Percentiles rank a stretch among this genome's conserved stretches.
These are phyloP conservation scores for Melaleuca quinquenervia DNA, from an alignment of 345 rosid genomes.

Conservation along the genomic window DNA sequence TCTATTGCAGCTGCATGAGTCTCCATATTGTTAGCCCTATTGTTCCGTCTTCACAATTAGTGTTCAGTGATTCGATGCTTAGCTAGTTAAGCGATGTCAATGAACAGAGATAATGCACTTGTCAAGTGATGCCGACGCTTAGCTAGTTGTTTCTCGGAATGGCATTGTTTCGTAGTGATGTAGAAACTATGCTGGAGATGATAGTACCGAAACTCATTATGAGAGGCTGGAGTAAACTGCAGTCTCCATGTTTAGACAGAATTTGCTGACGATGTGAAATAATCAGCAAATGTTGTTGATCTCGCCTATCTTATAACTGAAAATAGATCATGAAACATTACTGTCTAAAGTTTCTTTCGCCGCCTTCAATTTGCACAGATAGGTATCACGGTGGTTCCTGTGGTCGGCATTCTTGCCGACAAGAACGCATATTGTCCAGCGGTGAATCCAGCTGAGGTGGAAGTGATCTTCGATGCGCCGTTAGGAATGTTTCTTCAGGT, in stretches of 20 bases:
- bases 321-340: neutral
- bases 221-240: neutral
- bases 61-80: neutral
- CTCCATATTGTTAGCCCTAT: neutral
- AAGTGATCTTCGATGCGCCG: slow-evolving; percentile 57
- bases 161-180: neutral
- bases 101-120: no score
- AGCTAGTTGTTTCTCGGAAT: neutral
- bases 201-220: neutral
- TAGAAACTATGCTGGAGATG: neutral
- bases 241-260: neutral
- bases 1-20: neutral
- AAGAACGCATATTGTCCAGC: slow-evolving; percentile 34
- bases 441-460: slow-evolving; percentile 41
- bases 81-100: neutral
- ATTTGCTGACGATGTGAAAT: neutral
- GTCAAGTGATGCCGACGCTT: neutral
- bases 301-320: neutral
- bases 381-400: slow-evolving; percentile 42
- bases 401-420: slow-evolving; percentile 35
- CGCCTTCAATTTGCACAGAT: slow-evolving; percentile 17
- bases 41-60: neutral
- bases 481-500: slow-evolving; percentile 78
- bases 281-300: neutral
- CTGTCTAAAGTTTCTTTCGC: neutral